Evolutionary conservation across 2,329 filamentous ascomycete species (phyloP).

Genomic region (Cytospora chrysosperma): DNA sequence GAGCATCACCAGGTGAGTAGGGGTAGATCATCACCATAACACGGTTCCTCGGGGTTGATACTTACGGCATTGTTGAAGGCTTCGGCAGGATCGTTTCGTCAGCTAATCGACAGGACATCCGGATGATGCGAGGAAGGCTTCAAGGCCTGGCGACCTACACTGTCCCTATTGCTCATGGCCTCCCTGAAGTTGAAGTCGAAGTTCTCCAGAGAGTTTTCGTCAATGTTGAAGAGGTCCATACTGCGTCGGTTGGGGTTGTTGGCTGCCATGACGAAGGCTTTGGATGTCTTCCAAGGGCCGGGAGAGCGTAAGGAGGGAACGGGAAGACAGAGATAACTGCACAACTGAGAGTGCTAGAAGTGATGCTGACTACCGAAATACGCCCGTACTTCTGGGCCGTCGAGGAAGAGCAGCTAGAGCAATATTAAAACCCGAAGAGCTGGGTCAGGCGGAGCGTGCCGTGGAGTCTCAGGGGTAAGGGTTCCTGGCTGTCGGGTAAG

Average conservation of each 20-base stretch:
- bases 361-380: constrained; percentile 13
- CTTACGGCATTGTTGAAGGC: constrained; percentile 20
- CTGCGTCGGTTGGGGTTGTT: constrained; percentile 20
- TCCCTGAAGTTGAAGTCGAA: constrained; percentile 22
- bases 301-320: neutral
- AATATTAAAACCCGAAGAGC: constrained; percentile 18
- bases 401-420: constrained; percentile 2
- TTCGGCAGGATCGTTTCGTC: neutral
- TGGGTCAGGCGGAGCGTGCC: constrained; percentile 20
- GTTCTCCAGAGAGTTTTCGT: constrained; percentile 11
- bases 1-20: neutral
- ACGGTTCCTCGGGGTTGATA: neutral
- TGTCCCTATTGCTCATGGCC: constrained; percentile 11
- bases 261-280: constrained; percentile 11
- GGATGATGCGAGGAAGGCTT: neutral
- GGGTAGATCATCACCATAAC: no score
- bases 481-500: constrained; percentile 11
- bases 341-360: constrained; percentile 1
- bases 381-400: neutral
- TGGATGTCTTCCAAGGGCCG: no score
- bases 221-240: constrained; percentile 17
- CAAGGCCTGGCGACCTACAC: neutral
- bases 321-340: neutral
- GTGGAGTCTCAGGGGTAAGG: constrained; percentile 15
- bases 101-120: neutral